phyloP scores from a whole-genome alignment of 306 rosid genomes.

The Gastrolobium villosum region DNA sequence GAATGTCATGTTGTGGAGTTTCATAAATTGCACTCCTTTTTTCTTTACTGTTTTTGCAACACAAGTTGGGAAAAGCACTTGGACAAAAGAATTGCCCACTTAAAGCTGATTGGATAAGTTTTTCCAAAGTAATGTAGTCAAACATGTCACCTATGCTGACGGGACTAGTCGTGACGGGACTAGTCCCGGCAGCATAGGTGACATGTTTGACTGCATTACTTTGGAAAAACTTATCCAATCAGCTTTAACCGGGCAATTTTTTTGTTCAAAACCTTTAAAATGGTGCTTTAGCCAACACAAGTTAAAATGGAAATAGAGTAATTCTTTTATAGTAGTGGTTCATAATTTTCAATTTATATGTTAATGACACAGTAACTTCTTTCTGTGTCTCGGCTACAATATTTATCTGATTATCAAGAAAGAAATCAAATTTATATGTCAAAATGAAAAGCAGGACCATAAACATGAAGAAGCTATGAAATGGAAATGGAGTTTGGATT shows the following conservation, averaged over 20 bases:
- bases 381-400: not conserved
- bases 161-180: too few relatives aligned
- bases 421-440: slow-evolving; percentile 17
- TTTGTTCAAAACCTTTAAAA: too few relatives aligned
- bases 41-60: not conserved
- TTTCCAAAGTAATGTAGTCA: too few relatives aligned
- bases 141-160: too few relatives aligned
- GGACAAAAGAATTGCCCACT: too few relatives aligned
- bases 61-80: too few relatives aligned
- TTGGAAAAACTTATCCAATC: too few relatives aligned
- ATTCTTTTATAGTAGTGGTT: not conserved
- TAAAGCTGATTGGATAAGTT: too few relatives aligned
- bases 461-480: slow-evolving; percentile 20
- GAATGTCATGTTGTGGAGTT: not conserved
- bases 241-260: too few relatives aligned
- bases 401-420: slow-evolving; percentile 19
- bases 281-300: too few relatives aligned
- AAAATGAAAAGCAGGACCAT: slow-evolving; percentile 21
- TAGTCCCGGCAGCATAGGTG: too few relatives aligned
- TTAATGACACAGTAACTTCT: slow-evolving; percentile 7
- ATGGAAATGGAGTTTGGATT: slow-evolving; percentile 20
- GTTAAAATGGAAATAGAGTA: slow-evolving; percentile 8
- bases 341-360: slow-evolving; percentile 14
- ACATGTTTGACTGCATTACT: too few relatives aligned
- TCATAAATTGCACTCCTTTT: not conserved